These are phyloP conservation scores for Cucumis hystrix DNA, from an alignment of 306 rosid species.

Conservation along the genomic window DNA sequence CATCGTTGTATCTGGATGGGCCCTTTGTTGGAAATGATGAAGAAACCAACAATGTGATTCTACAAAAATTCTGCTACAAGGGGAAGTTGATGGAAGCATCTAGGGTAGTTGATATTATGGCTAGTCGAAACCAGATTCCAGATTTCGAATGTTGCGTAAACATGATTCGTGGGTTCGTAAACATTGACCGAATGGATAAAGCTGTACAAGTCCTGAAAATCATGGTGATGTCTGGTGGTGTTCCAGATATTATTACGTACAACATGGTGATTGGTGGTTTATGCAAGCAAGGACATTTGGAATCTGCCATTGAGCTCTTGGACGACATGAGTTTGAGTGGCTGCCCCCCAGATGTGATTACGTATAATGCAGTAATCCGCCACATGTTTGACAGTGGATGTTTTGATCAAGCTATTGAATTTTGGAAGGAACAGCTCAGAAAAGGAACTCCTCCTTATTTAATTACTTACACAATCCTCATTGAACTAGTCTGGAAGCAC, in stretches of 20 bases:
- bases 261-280: constrained; percentile 62
- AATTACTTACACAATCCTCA: constrained; percentile 61
- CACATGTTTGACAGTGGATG: constrained; percentile 38
- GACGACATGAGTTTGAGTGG: constrained; percentile 78
- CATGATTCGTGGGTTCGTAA: constrained; percentile 61
- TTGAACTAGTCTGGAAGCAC: constrained; percentile 61
- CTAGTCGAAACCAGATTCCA: constrained; percentile 61
- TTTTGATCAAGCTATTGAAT: constrained; percentile 44
- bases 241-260: constrained; percentile 65
- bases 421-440: constrained; percentile 73
- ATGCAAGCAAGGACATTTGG: constrained; percentile 45
- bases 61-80: constrained; percentile 39
- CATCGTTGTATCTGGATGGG: constrained; percentile 25
- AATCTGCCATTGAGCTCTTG: constrained; percentile 46
- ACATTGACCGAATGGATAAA: constrained; percentile 26
- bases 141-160: constrained; percentile 54
- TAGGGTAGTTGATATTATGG: constrained; percentile 62
- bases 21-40: constrained; percentile 41
- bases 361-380: constrained; percentile 67
- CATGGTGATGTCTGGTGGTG: constrained; percentile 72
- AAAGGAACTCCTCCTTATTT: constrained; percentile 81
- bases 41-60: constrained; percentile 43
- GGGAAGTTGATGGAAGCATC: constrained; percentile 51
- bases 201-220: constrained; percentile 41
- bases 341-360: constrained; percentile 71